Percentiles rank a stretch among this genome's conserved stretches.
phyloP scores from a whole-genome alignment of 2,329 filamentous ascomycete species.

The Fusarium subtropicale region DNA sequence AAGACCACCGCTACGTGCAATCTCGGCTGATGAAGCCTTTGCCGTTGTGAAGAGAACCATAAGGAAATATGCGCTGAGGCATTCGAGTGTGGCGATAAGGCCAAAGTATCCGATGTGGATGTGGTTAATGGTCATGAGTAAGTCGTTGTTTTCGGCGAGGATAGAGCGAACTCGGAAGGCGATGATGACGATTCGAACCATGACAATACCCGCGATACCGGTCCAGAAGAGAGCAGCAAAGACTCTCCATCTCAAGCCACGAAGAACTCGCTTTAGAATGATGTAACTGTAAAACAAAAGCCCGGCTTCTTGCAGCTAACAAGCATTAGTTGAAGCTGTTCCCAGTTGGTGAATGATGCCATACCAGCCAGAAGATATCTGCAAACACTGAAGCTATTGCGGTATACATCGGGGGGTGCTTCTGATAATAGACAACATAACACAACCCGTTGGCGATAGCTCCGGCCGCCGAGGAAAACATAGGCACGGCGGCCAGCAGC shows the following conservation, averaged over 20 bases:
- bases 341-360: background rate
- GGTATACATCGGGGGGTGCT: constrained; percentile 33
- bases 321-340: background rate
- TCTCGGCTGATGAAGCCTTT: constrained; percentile 31
- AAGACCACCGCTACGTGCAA: constrained; percentile 49
- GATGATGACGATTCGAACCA: constrained; percentile 59
- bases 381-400: constrained; percentile 52
- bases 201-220: constrained; percentile 62
- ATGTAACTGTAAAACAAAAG: constrained; percentile 63
- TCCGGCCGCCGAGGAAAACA: constrained; percentile 53
- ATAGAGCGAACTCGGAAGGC: constrained; percentile 49
- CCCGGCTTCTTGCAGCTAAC: constrained; percentile 56
- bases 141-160: constrained; percentile 33
- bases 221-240: constrained; percentile 67
- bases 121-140: constrained; percentile 51
- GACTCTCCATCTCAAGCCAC: constrained; percentile 53
- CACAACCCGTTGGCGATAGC: constrained; percentile 57
- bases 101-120: constrained; percentile 57
- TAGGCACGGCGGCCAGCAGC: constrained; percentile 53
- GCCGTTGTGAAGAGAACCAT: constrained; percentile 52
- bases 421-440: constrained; percentile 55
- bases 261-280: constrained; percentile 62
- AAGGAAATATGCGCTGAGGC: constrained; percentile 54
- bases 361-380: constrained; percentile 56
- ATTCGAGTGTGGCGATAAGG: constrained; percentile 54